Percentiles rank a stretch among this genome's conserved stretches.
Conservation (phyloP, 75 land plant species). For the Cryptomeria japonica region DNA sequence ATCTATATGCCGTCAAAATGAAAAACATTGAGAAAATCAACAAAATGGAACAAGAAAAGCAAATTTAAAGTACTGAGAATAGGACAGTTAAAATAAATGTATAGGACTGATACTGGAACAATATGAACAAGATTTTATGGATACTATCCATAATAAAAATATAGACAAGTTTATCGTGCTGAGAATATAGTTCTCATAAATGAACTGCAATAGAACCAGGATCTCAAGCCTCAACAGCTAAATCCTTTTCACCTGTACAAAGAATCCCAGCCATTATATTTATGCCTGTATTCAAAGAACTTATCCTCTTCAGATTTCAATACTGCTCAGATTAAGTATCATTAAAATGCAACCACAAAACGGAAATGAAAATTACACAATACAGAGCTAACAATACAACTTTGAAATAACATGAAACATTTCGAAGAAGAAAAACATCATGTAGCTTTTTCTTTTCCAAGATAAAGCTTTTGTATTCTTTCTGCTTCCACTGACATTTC, state of each 20-base stretch:
- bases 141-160: background rate
- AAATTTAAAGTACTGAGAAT: background rate
- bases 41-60: background rate
- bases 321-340: background rate
- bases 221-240: background rate
- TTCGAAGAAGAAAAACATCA: background rate
- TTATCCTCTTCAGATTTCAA: background rate
- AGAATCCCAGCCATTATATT: background rate
- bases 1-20: background rate
- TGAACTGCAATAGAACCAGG: background rate
- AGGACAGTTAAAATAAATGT: background rate
- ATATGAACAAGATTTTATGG: background rate
- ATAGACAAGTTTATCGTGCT: background rate
- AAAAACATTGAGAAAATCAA: background rate
- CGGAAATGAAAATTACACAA: constrained; percentile 4
- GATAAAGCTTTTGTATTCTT: background rate
- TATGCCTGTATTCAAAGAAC: background rate
- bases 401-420: background rate
- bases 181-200: background rate
- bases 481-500: background rate
- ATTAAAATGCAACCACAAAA: background rate
- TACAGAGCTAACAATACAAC: background rate
- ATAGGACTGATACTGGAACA: background rate
- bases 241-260: background rate
- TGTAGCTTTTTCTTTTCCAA: background rate